These are phyloP conservation scores for Aegilops umbellulata DNA, from an alignment of 176 grass and related monocot species.

Conservation along the genomic window DNA sequence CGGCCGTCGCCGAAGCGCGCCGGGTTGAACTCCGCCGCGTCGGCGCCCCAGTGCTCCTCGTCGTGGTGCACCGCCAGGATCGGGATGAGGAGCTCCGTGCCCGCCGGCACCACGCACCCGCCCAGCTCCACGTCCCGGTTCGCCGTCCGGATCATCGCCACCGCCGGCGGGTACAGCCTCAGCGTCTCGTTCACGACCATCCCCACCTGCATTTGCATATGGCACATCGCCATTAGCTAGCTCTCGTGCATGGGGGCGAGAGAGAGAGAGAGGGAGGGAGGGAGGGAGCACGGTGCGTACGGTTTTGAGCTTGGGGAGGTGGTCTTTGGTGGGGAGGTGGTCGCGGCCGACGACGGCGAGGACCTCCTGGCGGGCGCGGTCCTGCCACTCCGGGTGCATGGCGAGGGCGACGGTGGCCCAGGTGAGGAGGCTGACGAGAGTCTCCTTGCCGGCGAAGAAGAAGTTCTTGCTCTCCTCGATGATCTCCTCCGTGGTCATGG, in stretches of 20 bases:
- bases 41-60: slow-evolving; percentile 60
- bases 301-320: slow-evolving; percentile 75
- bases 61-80: slow-evolving; percentile 97
- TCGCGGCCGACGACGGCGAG: slow-evolving; percentile 57
- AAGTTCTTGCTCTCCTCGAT: slow-evolving; percentile 91
- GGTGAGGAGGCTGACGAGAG: slow-evolving; percentile 68
- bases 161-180: slow-evolving; percentile 85
- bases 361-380: slow-evolving; percentile 76
- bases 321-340: slow-evolving; percentile 58
- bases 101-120: slow-evolving; percentile 70
- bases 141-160: slow-evolving; percentile 77
- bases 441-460: slow-evolving; percentile 94
- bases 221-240: background rate
- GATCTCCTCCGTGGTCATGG: slow-evolving; percentile 49
- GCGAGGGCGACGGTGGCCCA: slow-evolving; percentile 90
- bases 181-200: slow-evolving; percentile 92
- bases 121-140: slow-evolving; percentile 71
- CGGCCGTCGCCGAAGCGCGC: slow-evolving; percentile 47
- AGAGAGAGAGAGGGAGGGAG: background rate
- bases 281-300: background rate
- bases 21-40: slow-evolving; percentile 75
- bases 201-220: slow-evolving; percentile 42
- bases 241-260: background rate
- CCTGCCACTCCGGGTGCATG: slow-evolving; percentile 97
- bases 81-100: slow-evolving; percentile 81